Evolutionary conservation across 176 grass and related monocot genomes (phyloP).

Genomic region (Oryza nivara): DNA sequence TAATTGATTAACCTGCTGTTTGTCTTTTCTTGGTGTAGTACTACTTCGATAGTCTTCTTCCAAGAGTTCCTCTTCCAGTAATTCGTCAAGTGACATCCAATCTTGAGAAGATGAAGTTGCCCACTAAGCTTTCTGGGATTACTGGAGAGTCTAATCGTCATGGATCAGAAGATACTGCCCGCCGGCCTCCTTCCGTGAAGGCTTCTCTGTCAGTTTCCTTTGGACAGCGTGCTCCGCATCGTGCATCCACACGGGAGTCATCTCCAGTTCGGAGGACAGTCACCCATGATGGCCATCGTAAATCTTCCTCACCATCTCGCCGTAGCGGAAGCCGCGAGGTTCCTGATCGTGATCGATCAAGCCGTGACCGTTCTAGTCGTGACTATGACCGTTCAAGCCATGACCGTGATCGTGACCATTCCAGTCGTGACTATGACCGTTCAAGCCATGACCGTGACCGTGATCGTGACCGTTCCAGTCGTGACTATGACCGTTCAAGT

Average conservation of each 20-base stretch:
- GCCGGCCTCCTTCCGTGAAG: slow-evolving; percentile 90
- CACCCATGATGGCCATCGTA: slow-evolving; percentile 39
- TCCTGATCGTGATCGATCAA: slow-evolving; percentile 26
- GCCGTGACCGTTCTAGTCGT: background rate
- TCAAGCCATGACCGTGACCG: background rate
- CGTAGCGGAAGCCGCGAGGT: slow-evolving; percentile 25
- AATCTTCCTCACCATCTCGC: slow-evolving; percentile 41
- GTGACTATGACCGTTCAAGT: background rate
- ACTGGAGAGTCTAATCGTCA: slow-evolving; percentile 83
- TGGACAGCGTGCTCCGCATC: slow-evolving; percentile 90
- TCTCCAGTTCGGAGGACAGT: slow-evolving; percentile 70
- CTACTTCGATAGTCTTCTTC: slow-evolving; percentile 92
- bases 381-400: background rate
- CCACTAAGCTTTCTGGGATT: slow-evolving; percentile 75
- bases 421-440: slow-evolving; percentile 1
- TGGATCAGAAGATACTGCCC: slow-evolving; percentile 83
- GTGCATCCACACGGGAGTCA: slow-evolving; percentile 82
- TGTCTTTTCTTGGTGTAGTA: slow-evolving; percentile 65
- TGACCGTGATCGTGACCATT: background rate
- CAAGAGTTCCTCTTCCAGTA: slow-evolving; percentile 79
- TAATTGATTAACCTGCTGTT: slow-evolving; percentile 5
- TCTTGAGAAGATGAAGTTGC: slow-evolving; percentile 88
- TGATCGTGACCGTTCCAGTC: slow-evolving; percentile 24
- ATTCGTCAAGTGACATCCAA: slow-evolving; percentile 72
- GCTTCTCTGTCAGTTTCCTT: slow-evolving; percentile 93